Percentiles rank a stretch among this genome's conserved stretches.
Conservation (phyloP, 805 yeast genomes). For the Soucietia sequanensis region DNA sequence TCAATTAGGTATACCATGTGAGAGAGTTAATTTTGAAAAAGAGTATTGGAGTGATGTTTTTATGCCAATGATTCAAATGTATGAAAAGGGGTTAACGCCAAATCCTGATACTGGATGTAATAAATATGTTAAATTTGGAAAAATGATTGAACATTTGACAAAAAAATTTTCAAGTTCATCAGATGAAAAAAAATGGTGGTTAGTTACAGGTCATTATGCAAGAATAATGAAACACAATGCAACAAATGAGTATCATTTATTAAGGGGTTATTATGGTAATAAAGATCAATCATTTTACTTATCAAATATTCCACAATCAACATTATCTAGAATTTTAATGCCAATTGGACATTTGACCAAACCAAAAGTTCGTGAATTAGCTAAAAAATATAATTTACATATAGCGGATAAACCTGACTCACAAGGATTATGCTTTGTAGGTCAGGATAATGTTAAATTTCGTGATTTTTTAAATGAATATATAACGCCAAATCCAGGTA, state of each 20-base stretch:
- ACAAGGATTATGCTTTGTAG: slow-evolving; percentile 91
- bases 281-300: slow-evolving; percentile 94
- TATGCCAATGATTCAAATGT: slow-evolving; percentile 82
- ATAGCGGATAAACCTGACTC: slow-evolving; percentile 87
- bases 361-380: slow-evolving; percentile 70
- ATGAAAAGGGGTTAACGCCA: slow-evolving; percentile 77
- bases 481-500: slow-evolving; percentile 70
- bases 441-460: slow-evolving; percentile 60
- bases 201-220: slow-evolving; percentile 87
- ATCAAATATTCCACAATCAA: slow-evolving; percentile 55
- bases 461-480: slow-evolving; percentile 73
- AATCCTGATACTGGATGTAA: slow-evolving; percentile 95
- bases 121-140: slow-evolving; percentile 82
- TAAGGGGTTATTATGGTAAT: slow-evolving; percentile 53
- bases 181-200: slow-evolving; percentile 62
- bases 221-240: slow-evolving; percentile 41
- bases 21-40: slow-evolving; percentile 76
- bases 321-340: slow-evolving; percentile 54
- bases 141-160: slow-evolving; percentile 56
- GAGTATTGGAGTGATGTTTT: slow-evolving; percentile 95
- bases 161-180: slow-evolving; percentile 24
- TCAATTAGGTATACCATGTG: slow-evolving; percentile 64
- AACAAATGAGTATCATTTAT: slow-evolving; percentile 41
- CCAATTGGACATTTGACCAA: slow-evolving; percentile 82
- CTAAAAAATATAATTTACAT: slow-evolving; percentile 50